Evolutionary conservation across 1,139 yeast species (phyloP).

Genomic region (Nakaseomyces nivariensis): DNA sequence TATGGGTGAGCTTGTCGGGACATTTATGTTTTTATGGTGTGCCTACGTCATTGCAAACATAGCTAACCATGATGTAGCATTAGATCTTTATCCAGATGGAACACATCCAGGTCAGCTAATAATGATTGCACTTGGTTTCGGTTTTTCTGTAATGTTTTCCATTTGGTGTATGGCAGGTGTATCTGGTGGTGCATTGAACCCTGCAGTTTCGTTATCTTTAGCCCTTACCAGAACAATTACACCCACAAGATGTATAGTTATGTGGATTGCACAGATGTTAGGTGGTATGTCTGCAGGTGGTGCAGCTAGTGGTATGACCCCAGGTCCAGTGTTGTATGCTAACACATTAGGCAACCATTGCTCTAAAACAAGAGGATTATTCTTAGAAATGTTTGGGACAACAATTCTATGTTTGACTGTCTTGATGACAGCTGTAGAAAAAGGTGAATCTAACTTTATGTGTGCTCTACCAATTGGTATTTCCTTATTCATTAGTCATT

Average conservation of each 20-base stretch:
- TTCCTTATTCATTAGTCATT: slow-evolving; percentile 70
- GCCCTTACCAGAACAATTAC: slow-evolving; percentile 61
- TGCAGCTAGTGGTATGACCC: slow-evolving; percentile 77
- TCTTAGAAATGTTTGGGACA: slow-evolving; percentile 75
- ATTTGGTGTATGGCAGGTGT: slow-evolving; percentile 66
- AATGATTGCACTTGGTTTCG: slow-evolving; percentile 80
- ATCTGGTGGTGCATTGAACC: slow-evolving; percentile 84
- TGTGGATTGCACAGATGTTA: slow-evolving; percentile 58
- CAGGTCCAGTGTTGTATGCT: slow-evolving; percentile 64
- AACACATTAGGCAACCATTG: slow-evolving; percentile 63
- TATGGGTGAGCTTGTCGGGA: slow-evolving; percentile 69
- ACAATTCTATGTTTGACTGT: slow-evolving; percentile 64
- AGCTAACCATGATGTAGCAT: slow-evolving; percentile 55
- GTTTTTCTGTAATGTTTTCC: slow-evolving; percentile 68
- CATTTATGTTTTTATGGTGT: slow-evolving; percentile 70
- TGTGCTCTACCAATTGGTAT: slow-evolving; percentile 80
- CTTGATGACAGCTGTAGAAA: slow-evolving; percentile 73
- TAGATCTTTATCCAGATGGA: slow-evolving; percentile 31
- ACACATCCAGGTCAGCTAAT: slow-evolving; percentile 58
- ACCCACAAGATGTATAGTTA: slow-evolving; percentile 57
- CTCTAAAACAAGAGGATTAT: slow-evolving; percentile 63
- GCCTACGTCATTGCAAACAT: slow-evolving; percentile 77
- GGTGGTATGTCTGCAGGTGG: slow-evolving; percentile 92
- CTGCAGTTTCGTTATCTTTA: slow-evolving; percentile 71
- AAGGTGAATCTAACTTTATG: slow-evolving; percentile 60